Conservation (phyloP, 1,284 basidiomycete genomes). For the Peniophora sp. region DNA sequence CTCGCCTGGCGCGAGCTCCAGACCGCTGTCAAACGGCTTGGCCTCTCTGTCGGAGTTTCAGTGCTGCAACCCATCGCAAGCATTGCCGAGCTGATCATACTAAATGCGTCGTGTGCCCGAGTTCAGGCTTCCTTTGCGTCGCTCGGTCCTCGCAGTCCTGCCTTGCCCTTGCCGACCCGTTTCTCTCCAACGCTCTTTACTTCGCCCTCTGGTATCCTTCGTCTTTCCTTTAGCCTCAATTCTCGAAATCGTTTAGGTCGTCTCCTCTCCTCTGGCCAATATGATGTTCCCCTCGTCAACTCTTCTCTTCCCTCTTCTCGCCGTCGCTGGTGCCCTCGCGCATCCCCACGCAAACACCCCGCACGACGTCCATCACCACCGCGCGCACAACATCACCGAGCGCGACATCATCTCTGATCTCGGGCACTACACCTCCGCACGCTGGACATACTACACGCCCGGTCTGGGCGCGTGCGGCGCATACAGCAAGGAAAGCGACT, state of each 20-base stretch:
- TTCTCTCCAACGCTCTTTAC: background rate
- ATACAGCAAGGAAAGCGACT: conserved; percentile 23
- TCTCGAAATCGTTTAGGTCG: too few relatives aligned
- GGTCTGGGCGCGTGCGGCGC: conserved; percentile 31
- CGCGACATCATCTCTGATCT: background rate
- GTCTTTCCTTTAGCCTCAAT: background rate
- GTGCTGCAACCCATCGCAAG: too few relatives aligned
- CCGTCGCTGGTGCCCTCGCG: background rate
- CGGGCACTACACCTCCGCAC: conserved; percentile 20
- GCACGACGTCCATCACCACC: background rate
- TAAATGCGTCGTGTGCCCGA: too few relatives aligned
- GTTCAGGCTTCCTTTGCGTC: too few relatives aligned
- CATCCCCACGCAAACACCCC: background rate
- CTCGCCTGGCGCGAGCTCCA: too few relatives aligned
- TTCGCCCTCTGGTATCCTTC: background rate
- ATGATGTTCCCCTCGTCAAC: background rate
- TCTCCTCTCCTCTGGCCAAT: too few relatives aligned
- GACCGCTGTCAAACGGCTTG: too few relatives aligned
- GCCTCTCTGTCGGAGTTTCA: too few relatives aligned
- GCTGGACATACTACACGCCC: conserved; percentile 25
- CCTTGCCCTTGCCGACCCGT: too few relatives aligned
- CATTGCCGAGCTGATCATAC: too few relatives aligned
- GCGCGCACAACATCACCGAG: background rate
- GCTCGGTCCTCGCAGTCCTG: too few relatives aligned
- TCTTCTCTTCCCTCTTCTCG: background rate